Evolutionary conservation across 139 green algal species (phyloP).

Genomic region (Eudorina sp.): DNA sequence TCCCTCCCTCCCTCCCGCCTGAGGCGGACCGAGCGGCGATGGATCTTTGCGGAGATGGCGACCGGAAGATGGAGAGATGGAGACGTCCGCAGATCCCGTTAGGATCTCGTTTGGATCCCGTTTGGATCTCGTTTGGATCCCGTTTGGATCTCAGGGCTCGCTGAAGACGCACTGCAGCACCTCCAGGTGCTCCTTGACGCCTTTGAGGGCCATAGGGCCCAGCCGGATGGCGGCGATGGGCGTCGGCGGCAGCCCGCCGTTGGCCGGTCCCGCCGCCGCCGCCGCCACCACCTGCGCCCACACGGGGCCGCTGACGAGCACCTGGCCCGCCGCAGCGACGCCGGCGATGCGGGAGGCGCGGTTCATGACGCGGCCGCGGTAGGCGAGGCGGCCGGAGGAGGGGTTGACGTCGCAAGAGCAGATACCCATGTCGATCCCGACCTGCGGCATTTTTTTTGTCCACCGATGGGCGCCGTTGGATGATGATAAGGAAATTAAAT

Average conservation of each 20-base stretch:
- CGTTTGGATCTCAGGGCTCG: too few species aligned
- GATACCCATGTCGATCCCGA: constrained; percentile 32
- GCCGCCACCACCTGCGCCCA: constrained; percentile 27
- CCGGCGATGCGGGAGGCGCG: constrained; percentile 49
- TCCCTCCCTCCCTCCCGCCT: too few species aligned
- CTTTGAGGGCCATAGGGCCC: constrained; percentile 34
- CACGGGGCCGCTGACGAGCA: constrained; percentile 25
- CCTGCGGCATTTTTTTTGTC: too few species aligned
- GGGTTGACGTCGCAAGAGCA: constrained; percentile 2
- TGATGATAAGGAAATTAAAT: too few species aligned
- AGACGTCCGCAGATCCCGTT: too few species aligned
- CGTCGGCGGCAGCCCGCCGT: not conserved
- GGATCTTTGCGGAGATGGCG: too few species aligned
- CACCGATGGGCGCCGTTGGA: too few species aligned
- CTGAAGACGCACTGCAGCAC: constrained; percentile 20
- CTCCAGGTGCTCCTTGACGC: constrained; percentile 11
- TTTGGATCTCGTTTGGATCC: too few species aligned
- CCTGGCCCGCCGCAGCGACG: constrained; percentile 47
- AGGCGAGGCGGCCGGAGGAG: constrained; percentile 47
- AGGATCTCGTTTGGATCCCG: too few species aligned
- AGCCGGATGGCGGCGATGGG: not conserved
- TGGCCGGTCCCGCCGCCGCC: not conserved
- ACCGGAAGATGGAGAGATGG: too few species aligned
- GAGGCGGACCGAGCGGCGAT: too few species aligned
- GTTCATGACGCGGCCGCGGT: constrained; percentile 60